These are phyloP conservation scores for Rhytidhysteron rufulum DNA, from an alignment of 2,329 filamentous ascomycete genomes.

Conservation along the genomic window DNA sequence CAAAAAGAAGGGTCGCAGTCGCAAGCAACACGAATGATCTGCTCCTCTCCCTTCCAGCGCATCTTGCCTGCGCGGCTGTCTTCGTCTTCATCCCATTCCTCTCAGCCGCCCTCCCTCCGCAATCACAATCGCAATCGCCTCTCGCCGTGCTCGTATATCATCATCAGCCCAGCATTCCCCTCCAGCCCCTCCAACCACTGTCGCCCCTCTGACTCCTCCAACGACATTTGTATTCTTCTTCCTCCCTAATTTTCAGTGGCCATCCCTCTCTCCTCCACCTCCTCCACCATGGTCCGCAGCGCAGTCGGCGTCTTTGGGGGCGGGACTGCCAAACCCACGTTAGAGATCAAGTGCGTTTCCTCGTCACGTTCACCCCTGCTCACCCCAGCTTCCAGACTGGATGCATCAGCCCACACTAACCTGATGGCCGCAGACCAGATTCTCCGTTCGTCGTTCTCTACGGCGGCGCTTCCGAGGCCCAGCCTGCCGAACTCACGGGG, in stretches of 20 bases:
- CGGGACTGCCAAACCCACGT: slow-evolving; percentile 25
- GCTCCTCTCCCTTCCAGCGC: no score
- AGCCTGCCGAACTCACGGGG: slow-evolving; percentile 43
- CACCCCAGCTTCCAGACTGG: neutral
- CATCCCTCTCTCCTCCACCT: slow-evolving; percentile 10
- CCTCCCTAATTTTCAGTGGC: no score
- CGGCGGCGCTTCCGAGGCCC: slow-evolving; percentile 44
- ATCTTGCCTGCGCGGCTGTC: no score
- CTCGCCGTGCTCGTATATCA: no score
- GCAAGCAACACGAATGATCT: no score
- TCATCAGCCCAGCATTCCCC: no score
- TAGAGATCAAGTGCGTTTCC: slow-evolving; percentile 42
- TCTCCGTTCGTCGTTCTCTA: slow-evolving; percentile 49
- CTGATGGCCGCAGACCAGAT: slow-evolving; percentile 32
- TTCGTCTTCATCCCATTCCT: no score
- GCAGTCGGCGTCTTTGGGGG: slow-evolving; percentile 34
- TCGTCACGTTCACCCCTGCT: neutral
- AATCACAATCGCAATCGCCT: no score
- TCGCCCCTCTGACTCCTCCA: neutral
- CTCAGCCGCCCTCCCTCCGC: no score
- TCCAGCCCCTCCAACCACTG: neutral
- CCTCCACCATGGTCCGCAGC: slow-evolving; percentile 30
- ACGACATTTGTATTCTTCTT: neutral
- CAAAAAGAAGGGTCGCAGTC: no score
- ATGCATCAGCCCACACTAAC: slow-evolving; percentile 2